Evolutionary conservation across 345 rosid genomes (phyloP).

Genomic region (Zanthoxylum bungeanum): DNA sequence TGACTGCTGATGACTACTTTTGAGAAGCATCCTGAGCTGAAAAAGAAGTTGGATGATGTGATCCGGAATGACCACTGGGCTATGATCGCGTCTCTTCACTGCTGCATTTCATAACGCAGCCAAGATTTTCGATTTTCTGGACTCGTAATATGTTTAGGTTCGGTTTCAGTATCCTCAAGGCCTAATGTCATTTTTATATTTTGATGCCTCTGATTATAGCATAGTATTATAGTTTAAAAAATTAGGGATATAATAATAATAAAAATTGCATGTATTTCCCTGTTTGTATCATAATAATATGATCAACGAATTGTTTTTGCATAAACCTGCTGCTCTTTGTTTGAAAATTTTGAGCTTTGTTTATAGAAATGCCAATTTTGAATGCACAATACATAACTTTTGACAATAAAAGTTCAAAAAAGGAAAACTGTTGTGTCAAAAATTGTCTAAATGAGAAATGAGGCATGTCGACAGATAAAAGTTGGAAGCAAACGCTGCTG

Average conservation of each 20-base stretch:
- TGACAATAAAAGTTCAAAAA: background rate
- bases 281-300: slow-evolving; percentile 15
- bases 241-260: too few relatives aligned
- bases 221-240: too few relatives aligned
- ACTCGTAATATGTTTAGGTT: too few relatives aligned
- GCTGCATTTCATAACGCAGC: background rate
- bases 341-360: slow-evolving; percentile 9
- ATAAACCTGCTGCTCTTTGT: background rate
- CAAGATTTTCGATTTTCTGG: slow-evolving; percentile 5
- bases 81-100: slow-evolving; percentile 35
- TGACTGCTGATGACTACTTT: slow-evolving; percentile 99
- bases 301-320: background rate
- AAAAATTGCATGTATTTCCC: slow-evolving; percentile 5
- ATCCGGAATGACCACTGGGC: slow-evolving; percentile 94
- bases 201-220: too few relatives aligned
- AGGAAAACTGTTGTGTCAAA: background rate
- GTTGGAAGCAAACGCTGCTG: slow-evolving; percentile 13
- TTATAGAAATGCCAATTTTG: background rate
- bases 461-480: slow-evolving; percentile 38
- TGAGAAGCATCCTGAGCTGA: slow-evolving; percentile 90
- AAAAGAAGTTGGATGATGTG: slow-evolving; percentile 93
- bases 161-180: too few relatives aligned
- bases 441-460: background rate
- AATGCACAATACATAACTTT: slow-evolving; percentile 1
- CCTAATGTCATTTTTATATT: too few relatives aligned